Evolutionary conservation across 106 monocot genomes (phyloP).

Genomic region (Dendrobium huoshanense): DNA sequence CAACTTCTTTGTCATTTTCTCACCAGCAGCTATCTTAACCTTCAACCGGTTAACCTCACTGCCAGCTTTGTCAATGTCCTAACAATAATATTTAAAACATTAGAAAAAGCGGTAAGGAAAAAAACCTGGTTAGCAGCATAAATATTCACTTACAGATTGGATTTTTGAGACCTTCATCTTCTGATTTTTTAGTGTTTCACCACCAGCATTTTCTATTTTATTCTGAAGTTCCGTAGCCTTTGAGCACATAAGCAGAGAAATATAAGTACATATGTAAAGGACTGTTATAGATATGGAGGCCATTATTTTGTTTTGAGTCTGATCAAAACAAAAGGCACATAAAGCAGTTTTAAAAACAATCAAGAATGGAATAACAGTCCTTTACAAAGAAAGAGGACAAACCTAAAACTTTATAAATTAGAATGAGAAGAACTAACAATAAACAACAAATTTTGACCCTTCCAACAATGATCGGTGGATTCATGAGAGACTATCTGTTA

Average conservation of each 20-base stretch:
- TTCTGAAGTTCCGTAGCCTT: slow-evolving; percentile 85
- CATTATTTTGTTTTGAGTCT: neutral
- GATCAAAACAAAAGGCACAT: neutral
- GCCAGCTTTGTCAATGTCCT: slow-evolving; percentile 91
- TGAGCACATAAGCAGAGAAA: neutral
- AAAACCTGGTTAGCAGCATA: neutral
- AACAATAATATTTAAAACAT: neutral
- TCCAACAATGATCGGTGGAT: neutral
- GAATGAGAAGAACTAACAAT: neutral
- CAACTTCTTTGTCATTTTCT: slow-evolving; percentile 63
- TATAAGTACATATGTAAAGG: neutral
- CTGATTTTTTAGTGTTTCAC: slow-evolving; percentile 80
- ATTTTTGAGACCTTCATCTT: slow-evolving; percentile 63
- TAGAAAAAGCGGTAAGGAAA: neutral
- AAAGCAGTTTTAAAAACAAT: neutral
- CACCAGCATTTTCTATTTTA: slow-evolving; percentile 90
- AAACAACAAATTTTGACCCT: neutral
- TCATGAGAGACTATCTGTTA: neutral
- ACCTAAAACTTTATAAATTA: neutral
- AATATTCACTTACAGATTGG: slow-evolving; percentile 62
- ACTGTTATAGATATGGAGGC: neutral
- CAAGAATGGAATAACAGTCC: neutral
- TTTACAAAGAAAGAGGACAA: neutral
- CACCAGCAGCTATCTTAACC: slow-evolving; percentile 60
- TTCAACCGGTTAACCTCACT: slow-evolving; percentile 82